Percentiles rank a stretch among this genome's conserved stretches.
Conservation (phyloP, 2,329 filamentous ascomycete species). For the Exophiala calicioides region DNA sequence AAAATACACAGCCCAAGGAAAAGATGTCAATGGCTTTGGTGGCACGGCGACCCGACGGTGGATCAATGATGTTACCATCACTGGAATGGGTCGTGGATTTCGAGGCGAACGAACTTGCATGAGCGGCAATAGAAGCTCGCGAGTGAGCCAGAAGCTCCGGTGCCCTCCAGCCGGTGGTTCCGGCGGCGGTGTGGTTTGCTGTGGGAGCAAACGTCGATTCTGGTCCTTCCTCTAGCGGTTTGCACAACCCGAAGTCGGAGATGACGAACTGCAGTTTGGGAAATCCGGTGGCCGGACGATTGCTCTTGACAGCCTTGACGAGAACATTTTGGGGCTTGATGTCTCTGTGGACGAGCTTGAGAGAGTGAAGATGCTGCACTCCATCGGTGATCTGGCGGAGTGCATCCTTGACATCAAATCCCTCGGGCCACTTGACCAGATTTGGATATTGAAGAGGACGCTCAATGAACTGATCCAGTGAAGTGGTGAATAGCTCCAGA, state of each 20-base stretch:
- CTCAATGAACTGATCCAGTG: slow-evolving; percentile 86
- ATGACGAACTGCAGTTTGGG: slow-evolving; percentile 82
- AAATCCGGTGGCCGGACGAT: slow-evolving; percentile 24
- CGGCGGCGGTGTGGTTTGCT: slow-evolving; percentile 72
- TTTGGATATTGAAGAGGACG: slow-evolving; percentile 67
- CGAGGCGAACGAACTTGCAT: slow-evolving; percentile 52
- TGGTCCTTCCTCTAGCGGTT: slow-evolving; percentile 84
- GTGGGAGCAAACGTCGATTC: slow-evolving; percentile 95
- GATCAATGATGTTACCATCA: slow-evolving; percentile 56
- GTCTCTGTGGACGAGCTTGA: slow-evolving; percentile 95
- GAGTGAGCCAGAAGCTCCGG: slow-evolving; percentile 81
- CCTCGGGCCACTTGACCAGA: slow-evolving; percentile 65
- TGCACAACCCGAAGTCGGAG: slow-evolving; percentile 96
- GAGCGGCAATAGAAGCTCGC: slow-evolving; percentile 27
- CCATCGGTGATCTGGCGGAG: slow-evolving; percentile 89
- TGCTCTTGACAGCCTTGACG: slow-evolving; percentile 57
- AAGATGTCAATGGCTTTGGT: slow-evolving; percentile 98
- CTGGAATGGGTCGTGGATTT: slow-evolving; percentile 41
- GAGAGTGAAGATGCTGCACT: slow-evolving; percentile 81
- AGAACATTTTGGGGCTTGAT: slow-evolving; percentile 98
- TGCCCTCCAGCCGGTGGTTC: slow-evolving; percentile 94
- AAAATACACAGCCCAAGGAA: slow-evolving; percentile 95
- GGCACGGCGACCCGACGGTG: slow-evolving; percentile 69
- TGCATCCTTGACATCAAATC: slow-evolving; percentile 74
- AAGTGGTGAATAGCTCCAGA: slow-evolving; percentile 89